A percentile compares a stretch with the other conserved stretches of the same genome.
Evolutionary conservation across 2,329 filamentous ascomycete species (phyloP).

Genomic region (Trematosphaeria pertusa): DNA sequence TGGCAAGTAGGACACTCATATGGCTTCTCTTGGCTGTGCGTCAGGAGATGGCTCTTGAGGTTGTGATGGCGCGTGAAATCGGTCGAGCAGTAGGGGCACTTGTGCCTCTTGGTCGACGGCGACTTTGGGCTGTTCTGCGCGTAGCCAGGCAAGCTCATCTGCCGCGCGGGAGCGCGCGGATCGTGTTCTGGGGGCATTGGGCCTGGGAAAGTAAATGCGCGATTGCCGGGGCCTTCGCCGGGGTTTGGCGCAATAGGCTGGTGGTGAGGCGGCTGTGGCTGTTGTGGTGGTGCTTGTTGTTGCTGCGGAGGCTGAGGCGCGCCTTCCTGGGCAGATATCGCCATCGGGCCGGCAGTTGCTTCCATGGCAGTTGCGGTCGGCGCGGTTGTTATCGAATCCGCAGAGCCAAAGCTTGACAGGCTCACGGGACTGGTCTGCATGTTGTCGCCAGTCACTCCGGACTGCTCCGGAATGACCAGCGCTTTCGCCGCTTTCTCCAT

Average conservation of each 20-base stretch:
- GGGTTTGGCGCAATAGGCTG: conserved; percentile 46
- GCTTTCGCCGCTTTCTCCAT: conserved; percentile 56
- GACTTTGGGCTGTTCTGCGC: conserved; percentile 68
- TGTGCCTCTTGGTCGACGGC: conserved; percentile 86
- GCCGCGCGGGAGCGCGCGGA: conserved; percentile 60
- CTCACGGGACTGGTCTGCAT: conserved; percentile 62
- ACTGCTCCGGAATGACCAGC: conserved; percentile 57
- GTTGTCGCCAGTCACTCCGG: conserved; percentile 48
- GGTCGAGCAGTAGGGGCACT: conserved; percentile 94
- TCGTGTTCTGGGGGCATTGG: conserved; percentile 58
- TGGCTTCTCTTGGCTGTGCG: conserved; percentile 97
- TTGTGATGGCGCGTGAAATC: conserved; percentile 98
- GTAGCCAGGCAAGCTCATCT: conserved; percentile 66
- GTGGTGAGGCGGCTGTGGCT: conserved; percentile 26
- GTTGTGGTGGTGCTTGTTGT: conserved; percentile 7
- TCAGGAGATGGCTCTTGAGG: conserved; percentile 94
- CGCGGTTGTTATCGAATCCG: conserved; percentile 56
- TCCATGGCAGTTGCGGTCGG: conserved; percentile 59
- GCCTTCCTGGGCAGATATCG: conserved; percentile 44
- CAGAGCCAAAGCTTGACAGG: conserved; percentile 61
- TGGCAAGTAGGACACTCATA: conserved; percentile 94
- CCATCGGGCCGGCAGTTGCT: conserved; percentile 55
- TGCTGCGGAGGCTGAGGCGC: conserved; percentile 48
- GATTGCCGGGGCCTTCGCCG: conserved; percentile 52
- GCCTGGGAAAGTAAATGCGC: conserved; percentile 70